phyloP scores from a whole-genome alignment of 108 stramenopile species.

The Nitzschia sp. region DNA sequence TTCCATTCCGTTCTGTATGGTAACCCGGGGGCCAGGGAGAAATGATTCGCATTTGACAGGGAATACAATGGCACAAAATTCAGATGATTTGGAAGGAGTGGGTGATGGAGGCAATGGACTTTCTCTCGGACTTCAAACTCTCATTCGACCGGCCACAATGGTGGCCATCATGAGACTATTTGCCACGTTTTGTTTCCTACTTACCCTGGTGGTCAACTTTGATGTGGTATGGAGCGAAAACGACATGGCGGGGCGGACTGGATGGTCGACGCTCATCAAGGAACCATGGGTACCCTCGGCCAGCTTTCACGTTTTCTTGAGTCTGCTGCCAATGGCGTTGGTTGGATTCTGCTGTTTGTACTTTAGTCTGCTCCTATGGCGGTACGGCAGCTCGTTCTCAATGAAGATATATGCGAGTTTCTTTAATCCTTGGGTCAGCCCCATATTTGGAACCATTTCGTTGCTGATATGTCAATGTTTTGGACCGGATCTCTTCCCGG shows the following conservation, averaged over 20 bases:
- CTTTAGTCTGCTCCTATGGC: constrained; percentile 33
- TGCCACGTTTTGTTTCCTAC: constrained; percentile 11
- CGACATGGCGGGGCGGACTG: constrained; percentile 29
- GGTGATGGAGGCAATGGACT: constrained; percentile 9
- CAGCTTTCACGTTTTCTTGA: constrained; percentile 1
- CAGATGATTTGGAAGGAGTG: constrained; percentile 22
- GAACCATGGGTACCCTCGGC: neutral
- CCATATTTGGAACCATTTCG: constrained; percentile 24
- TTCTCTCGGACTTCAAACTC: neutral
- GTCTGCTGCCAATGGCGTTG: constrained; percentile 28
- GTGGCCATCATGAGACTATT: constrained; percentile 32
- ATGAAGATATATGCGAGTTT: constrained; percentile 28
- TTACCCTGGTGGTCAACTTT: constrained; percentile 32
- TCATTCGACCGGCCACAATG: constrained; percentile 41
- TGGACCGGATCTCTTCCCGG: constrained; percentile 31
- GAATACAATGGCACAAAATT: neutral
- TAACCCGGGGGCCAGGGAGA: constrained; percentile 29
- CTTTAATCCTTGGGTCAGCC: constrained; percentile 35
- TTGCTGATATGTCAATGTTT: constrained; percentile 29
- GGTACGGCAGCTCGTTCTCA: constrained; percentile 38
- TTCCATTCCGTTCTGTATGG: constrained; percentile 39
- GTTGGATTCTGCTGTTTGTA: constrained; percentile 25
- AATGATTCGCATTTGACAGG: neutral
- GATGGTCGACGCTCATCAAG: constrained; percentile 28
- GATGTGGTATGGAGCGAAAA: constrained; percentile 25